These are phyloP conservation scores for Coniochaeta hoffmannii DNA, from an alignment of 2,329 filamentous ascomycete genomes.

Conservation along the genomic window DNA sequence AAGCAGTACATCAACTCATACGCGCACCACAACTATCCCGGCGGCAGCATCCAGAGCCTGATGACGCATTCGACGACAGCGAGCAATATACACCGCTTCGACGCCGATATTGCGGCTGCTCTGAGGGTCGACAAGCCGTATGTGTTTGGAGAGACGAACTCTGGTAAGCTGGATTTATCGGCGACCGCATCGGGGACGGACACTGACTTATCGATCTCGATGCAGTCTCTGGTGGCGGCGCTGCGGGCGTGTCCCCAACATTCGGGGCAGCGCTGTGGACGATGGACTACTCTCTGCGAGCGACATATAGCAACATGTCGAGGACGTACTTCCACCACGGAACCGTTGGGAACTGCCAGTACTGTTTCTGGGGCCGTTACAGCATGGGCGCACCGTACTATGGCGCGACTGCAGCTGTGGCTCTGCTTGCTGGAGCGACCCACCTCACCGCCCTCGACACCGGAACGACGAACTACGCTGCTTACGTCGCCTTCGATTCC, in stretches of 20 bases:
- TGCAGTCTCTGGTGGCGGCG: constrained; percentile 29
- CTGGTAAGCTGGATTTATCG: constrained; percentile 22
- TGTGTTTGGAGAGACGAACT: constrained; percentile 43
- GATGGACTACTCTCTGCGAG: constrained; percentile 35
- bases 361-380: constrained; percentile 32
- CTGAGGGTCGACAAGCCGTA: constrained; percentile 31
- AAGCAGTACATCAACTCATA: constrained; percentile 32
- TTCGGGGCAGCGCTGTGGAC: constrained; percentile 44
- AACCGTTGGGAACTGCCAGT: constrained; percentile 43
- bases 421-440: constrained; percentile 34
- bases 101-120: constrained; percentile 31
- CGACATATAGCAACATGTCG: constrained; percentile 26
- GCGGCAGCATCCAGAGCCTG: constrained; percentile 29
- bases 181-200: no score
- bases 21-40: constrained; percentile 42
- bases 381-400: constrained; percentile 44
- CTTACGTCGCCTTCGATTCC: constrained; percentile 36
- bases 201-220: background rate
- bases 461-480: constrained; percentile 32
- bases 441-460: constrained; percentile 37
- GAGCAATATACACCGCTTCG: constrained; percentile 29
- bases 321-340: constrained; percentile 44
- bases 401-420: constrained; percentile 39
- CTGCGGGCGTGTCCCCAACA: constrained; percentile 31
- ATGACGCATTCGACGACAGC: constrained; percentile 37